phyloP scores from a whole-genome alignment of 768 basidiomycete species.

The Mycena chlorophos region DNA sequence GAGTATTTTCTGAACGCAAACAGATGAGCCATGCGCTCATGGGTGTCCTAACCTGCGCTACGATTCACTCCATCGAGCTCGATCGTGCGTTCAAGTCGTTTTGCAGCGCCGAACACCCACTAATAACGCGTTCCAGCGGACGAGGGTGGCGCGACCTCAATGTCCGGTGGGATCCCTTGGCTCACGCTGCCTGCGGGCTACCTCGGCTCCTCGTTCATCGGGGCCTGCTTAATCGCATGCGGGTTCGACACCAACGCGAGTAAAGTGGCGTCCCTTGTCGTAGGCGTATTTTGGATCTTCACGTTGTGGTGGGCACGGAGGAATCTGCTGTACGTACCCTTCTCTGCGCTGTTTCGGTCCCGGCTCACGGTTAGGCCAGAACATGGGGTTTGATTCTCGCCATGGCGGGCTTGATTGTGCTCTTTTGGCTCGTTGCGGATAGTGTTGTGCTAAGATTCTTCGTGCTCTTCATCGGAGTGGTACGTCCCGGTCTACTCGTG shows the following conservation, averaged over 20 bases:
- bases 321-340: constrained; percentile 62
- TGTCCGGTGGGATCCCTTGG: constrained; percentile 84
- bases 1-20: constrained; percentile 4
- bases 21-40: constrained; percentile 87
- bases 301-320: constrained; percentile 86
- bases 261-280: constrained; percentile 76
- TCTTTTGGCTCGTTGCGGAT: constrained; percentile 82
- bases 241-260: constrained; percentile 88
- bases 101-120: constrained; percentile 2
- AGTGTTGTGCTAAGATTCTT: constrained; percentile 77
- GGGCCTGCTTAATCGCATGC: constrained; percentile 82
- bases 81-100: constrained; percentile 61
- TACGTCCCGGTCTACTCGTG: too few species aligned
- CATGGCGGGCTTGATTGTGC: constrained; percentile 75
- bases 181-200: constrained; percentile 81
- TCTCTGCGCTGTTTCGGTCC: constrained; percentile 1
- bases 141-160: constrained; percentile 83
- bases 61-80: constrained; percentile 79
- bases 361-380: constrained; percentile 35
- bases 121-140: constrained; percentile 52
- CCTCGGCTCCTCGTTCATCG: constrained; percentile 83
- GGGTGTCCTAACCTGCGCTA: constrained; percentile 83
- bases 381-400: constrained; percentile 78
- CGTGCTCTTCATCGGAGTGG: constrained; percentile 76
- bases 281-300: constrained; percentile 84